Percentiles rank a stretch among this genome's conserved stretches.
Conservation (phyloP, 495 filamentous ascomycete genomes). For the Aspergillus haitiensis region DNA sequence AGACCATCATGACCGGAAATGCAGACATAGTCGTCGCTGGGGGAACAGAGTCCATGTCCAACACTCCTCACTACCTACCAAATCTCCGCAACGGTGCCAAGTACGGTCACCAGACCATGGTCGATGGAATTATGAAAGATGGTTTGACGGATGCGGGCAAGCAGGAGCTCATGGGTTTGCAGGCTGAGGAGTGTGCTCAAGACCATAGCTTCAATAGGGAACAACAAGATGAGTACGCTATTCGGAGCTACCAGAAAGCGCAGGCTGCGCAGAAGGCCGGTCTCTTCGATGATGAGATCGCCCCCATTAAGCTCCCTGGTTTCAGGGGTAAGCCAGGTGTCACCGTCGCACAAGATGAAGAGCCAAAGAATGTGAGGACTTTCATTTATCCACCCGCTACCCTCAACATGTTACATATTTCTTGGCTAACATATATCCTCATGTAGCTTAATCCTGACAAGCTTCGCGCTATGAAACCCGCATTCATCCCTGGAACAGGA, state of each 20-base stretch:
- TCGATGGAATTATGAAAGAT: slow-evolving; percentile 90
- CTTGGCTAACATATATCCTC: neutral
- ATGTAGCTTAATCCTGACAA: slow-evolving; percentile 84
- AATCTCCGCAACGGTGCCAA: slow-evolving; percentile 79
- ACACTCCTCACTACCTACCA: slow-evolving; percentile 93
- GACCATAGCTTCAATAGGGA: slow-evolving; percentile 80
- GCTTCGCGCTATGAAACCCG: slow-evolving; percentile 77
- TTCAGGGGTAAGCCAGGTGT: slow-evolving; percentile 87
- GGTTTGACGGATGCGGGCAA: slow-evolving; percentile 86
- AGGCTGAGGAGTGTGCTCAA: slow-evolving; percentile 85
- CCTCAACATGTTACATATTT: neutral
- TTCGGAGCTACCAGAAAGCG: slow-evolving; percentile 86
- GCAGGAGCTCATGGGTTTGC: slow-evolving; percentile 91
- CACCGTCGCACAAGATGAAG: slow-evolving; percentile 82
- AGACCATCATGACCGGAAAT: slow-evolving; percentile 94
- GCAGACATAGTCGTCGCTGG: slow-evolving; percentile 88
- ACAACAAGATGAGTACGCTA: slow-evolving; percentile 90
- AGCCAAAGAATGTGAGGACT: slow-evolving; percentile 77
- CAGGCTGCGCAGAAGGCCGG: slow-evolving; percentile 79
- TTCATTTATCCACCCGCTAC: neutral
- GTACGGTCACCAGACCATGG: slow-evolving; percentile 80
- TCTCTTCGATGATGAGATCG: slow-evolving; percentile 80
- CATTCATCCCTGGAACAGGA: slow-evolving; percentile 75
- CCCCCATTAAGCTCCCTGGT: slow-evolving; percentile 81
- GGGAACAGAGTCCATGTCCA: slow-evolving; percentile 96